Conservation (phyloP, 768 basidiomycete species). For the Xerocomus spinulosus region DNA sequence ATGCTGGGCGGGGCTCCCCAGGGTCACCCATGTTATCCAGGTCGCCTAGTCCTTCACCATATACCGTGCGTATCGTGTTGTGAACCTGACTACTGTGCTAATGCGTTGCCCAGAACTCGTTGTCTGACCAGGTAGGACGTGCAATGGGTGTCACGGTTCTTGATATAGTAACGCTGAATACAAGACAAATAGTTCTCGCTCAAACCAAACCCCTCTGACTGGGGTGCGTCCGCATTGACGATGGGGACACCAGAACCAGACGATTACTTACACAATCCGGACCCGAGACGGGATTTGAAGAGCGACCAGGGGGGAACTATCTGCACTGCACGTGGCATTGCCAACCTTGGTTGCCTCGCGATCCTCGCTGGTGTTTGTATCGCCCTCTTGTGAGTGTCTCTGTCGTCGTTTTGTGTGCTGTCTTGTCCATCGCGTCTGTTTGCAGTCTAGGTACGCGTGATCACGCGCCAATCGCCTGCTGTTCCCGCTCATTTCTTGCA, state of each 20-base stretch:
- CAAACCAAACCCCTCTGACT: conserved; percentile 40
- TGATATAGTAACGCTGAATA: background rate
- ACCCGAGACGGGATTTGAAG: conserved; percentile 49
- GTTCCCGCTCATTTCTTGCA: background rate
- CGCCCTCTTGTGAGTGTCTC: conserved; percentile 51
- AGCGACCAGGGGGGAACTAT: conserved; percentile 56
- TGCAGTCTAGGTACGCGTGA: conserved; percentile 14
- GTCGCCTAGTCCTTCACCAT: conserved; percentile 26
- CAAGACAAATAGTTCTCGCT: conserved; percentile 34
- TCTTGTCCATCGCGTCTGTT: background rate
- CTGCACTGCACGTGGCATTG: conserved; percentile 57
- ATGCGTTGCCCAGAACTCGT: conserved; percentile 20
- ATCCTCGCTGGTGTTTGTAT: conserved; percentile 46
- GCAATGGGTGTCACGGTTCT: background rate
- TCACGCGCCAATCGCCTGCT: background rate
- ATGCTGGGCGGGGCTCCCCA: conserved; percentile 14
- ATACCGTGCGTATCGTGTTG: conserved; percentile 17
- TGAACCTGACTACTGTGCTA: background rate
- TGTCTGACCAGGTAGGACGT: conserved; percentile 23
- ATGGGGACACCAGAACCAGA: conserved; percentile 51
- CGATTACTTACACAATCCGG: conserved; percentile 62
- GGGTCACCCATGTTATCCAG: conserved; percentile 10
- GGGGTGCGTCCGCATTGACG: conserved; percentile 45
- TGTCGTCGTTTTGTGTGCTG: background rate
- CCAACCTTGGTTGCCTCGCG: conserved; percentile 63